These are phyloP conservation scores for Metschnikowia picachoensis DNA, from an alignment of 805 yeast species.

Conservation along the genomic window DNA sequence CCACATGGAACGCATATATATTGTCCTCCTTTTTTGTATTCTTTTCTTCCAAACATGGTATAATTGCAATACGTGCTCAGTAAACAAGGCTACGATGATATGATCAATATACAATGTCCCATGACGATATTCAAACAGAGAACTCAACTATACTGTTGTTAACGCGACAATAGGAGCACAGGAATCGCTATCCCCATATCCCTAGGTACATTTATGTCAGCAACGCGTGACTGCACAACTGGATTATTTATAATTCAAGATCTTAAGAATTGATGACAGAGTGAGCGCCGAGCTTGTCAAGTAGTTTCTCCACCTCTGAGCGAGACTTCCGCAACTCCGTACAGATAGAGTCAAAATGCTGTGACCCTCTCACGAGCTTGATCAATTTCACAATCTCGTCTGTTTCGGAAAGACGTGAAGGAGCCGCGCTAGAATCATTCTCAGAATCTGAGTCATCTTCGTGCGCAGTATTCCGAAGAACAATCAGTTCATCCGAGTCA, in stretches of 20 bases:
- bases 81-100: too few species aligned
- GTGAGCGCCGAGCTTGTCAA: slow-evolving; percentile 34
- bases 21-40: too few species aligned
- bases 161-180: too few species aligned
- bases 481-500: slow-evolving; percentile 15
- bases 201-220: too few species aligned
- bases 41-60: too few species aligned
- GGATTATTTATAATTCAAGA: not conserved
- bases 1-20: too few species aligned
- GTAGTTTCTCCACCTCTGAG: slow-evolving; percentile 49
- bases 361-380: slow-evolving; percentile 47
- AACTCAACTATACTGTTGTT: too few species aligned
- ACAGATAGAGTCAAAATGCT: slow-evolving; percentile 63
- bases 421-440: not conserved
- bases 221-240: too few species aligned
- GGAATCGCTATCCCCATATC: too few species aligned
- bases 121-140: too few species aligned
- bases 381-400: slow-evolving; percentile 34
- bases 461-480: not conserved
- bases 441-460: not conserved
- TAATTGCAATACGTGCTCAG: too few species aligned
- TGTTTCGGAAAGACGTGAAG: slow-evolving; percentile 8
- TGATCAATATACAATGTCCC: too few species aligned
- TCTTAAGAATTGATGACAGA: slow-evolving; percentile 32
- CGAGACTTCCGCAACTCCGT: slow-evolving; percentile 60